Conservation (phyloP, 257 asterid species). For the Eucommia ulmoides region DNA sequence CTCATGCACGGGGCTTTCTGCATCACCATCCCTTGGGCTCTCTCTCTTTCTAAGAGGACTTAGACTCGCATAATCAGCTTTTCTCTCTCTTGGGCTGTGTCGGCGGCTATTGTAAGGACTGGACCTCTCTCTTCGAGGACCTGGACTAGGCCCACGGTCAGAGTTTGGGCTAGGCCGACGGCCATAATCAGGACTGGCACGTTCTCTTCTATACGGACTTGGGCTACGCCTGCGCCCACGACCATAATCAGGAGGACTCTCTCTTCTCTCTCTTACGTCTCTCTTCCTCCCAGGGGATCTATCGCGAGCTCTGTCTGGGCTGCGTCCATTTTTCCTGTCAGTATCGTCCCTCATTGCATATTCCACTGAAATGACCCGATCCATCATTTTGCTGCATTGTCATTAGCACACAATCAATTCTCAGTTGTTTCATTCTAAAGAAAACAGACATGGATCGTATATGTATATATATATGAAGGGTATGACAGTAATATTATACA, state of each 20-base stretch:
- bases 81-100: no score
- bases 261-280: conserved; percentile 44
- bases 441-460: no score
- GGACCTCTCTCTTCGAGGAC: conserved; percentile 23
- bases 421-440: no score
- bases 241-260: conserved; percentile 68
- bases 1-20: conserved; percentile 37
- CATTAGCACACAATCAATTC: no score
- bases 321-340: conserved; percentile 41
- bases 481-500: no score
- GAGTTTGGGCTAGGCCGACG: conserved; percentile 24
- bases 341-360: conserved; percentile 69
- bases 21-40: conserved; percentile 34
- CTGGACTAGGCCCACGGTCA: conserved; percentile 22
- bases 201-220: conserved; percentile 39
- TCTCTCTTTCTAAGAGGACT: conserved; percentile 9
- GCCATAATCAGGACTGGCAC: conserved; percentile 48
- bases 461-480: no score
- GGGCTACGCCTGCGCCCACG: conserved; percentile 36
- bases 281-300: conserved; percentile 52
- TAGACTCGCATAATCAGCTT: conserved; percentile 18
- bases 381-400: conserved; percentile 61
- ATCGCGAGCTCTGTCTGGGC: conserved; percentile 52
- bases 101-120: not conserved
- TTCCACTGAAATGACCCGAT: conserved; percentile 63